Percentiles rank a stretch among this genome's conserved stretches.
These are phyloP conservation scores for Lobosporangium transversale DNA, from an alignment of 192 early-diverging fungal genomes.

Conservation along the genomic window DNA sequence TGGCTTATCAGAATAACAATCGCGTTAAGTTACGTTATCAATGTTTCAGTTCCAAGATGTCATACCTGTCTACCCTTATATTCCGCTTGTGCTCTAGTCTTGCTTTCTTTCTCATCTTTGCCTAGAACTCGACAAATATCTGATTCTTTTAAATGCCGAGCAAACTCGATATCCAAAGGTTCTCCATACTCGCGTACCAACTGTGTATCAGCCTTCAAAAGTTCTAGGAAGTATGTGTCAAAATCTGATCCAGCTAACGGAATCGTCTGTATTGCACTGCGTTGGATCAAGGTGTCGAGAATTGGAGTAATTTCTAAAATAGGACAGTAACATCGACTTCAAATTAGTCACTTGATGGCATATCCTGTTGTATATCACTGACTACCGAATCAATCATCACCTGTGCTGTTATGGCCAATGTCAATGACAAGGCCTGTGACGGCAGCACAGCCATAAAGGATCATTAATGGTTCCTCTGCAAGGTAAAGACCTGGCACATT, in stretches of 20 bases:
- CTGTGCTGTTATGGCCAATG: constrained; percentile 87
- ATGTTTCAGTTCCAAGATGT: neutral
- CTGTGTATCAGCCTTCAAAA: constrained; percentile 64
- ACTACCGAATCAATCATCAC: too few relatives aligned
- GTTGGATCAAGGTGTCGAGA: constrained; percentile 77
- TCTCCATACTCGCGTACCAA: constrained; percentile 60
- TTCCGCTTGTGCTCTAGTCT: constrained; percentile 57
- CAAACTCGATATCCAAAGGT: constrained; percentile 64
- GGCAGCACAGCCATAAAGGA: constrained; percentile 80
- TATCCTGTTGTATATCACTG: too few relatives aligned
- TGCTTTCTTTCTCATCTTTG: constrained; percentile 49
- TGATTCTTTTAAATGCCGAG: constrained; percentile 66
- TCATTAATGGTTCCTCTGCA: constrained; percentile 84
- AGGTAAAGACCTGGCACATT: constrained; percentile 87
- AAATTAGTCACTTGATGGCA: too few relatives aligned
- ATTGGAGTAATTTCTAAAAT: constrained; percentile 77
- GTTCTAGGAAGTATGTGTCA: constrained; percentile 68
- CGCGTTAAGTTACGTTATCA: neutral
- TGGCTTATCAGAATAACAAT: neutral
- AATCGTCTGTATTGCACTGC: constrained; percentile 67
- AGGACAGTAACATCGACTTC: too few relatives aligned
- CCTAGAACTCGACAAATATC: constrained; percentile 52
- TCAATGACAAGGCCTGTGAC: constrained; percentile 89
- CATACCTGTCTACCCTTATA: constrained; percentile 68
- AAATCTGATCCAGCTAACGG: constrained; percentile 78